Evolutionary conservation across 2,329 filamentous ascomycete genomes (phyloP).

Genomic region (Dactylellina haptotyla): DNA sequence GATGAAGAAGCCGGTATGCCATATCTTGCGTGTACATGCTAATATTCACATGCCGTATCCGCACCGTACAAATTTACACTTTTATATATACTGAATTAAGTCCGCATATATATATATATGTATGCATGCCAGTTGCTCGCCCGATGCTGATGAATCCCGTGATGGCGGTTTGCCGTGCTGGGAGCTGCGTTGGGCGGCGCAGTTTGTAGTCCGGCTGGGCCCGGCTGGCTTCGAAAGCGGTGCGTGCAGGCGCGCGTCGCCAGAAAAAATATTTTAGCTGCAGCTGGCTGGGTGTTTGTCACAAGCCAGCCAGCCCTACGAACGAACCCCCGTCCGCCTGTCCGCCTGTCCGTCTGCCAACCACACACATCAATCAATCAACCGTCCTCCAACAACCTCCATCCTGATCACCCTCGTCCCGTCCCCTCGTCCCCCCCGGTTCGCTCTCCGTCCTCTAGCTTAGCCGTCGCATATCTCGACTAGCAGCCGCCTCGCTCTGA

Average conservation of each 20-base stretch:
- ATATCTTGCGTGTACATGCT: too few relatives aligned
- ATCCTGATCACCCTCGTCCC: slow-evolving; percentile 30
- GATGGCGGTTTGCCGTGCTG: slow-evolving; percentile 7
- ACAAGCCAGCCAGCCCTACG: slow-evolving; percentile 34
- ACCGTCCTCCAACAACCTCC: background rate
- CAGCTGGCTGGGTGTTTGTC: slow-evolving; percentile 12
- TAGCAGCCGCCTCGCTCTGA: background rate
- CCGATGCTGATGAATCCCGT: background rate
- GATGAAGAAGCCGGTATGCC: too few relatives aligned
- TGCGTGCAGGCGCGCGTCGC: slow-evolving; percentile 38
- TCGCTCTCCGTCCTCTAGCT: slow-evolving; percentile 7
- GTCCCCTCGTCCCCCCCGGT: slow-evolving; percentile 6
- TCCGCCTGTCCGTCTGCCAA: background rate
- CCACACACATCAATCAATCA: background rate
- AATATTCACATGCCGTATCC: too few relatives aligned
- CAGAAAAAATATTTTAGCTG: slow-evolving; percentile 16
- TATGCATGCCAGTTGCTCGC: too few relatives aligned
- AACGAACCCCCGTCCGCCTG: background rate
- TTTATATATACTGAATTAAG: too few relatives aligned
- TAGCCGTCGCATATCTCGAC: slow-evolving; percentile 20
- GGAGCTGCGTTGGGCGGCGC: slow-evolving; percentile 33
- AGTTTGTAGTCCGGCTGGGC: slow-evolving; percentile 27
- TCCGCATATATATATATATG: too few relatives aligned
- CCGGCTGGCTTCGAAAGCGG: background rate
- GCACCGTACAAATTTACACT: background rate